These are phyloP conservation scores for Phytophthora sp. DNA, from an alignment of 352 stramenopile species.

Conservation along the genomic window DNA sequence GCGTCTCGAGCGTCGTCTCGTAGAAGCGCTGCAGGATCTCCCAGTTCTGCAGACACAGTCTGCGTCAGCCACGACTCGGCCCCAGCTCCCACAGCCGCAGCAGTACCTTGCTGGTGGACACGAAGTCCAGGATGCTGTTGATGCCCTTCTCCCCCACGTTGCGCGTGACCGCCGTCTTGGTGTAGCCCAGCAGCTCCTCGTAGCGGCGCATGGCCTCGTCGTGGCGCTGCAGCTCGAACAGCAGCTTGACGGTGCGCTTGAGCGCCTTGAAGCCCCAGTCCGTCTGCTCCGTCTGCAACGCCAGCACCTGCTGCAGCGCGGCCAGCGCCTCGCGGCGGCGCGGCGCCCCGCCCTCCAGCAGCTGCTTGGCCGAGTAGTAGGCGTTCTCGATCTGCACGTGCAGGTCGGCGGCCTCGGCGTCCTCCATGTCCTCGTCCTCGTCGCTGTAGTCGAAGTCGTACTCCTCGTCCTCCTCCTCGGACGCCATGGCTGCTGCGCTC, in stretches of 20 bases:
- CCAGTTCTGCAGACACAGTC: slow-evolving; percentile 60
- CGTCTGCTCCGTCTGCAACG: slow-evolving; percentile 57
- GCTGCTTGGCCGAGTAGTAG: slow-evolving; percentile 93
- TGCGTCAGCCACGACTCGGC: neutral
- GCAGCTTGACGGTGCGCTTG: slow-evolving; percentile 95
- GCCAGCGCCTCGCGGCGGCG: slow-evolving; percentile 45
- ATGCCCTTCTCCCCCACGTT: slow-evolving; percentile 96
- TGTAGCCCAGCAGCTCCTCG: slow-evolving; percentile 90
- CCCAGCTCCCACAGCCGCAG: neutral
- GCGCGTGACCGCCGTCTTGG: slow-evolving; percentile 87
- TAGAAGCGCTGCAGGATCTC: slow-evolving; percentile 87
- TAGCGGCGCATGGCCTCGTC: slow-evolving; percentile 86
- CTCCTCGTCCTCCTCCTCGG: slow-evolving; percentile 66
- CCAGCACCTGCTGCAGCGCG: slow-evolving; percentile 61
- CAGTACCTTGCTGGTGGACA: slow-evolving; percentile 82
- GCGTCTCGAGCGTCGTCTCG: slow-evolving; percentile 85
- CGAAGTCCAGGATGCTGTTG: slow-evolving; percentile 95
- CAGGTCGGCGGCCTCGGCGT: slow-evolving; percentile 67
- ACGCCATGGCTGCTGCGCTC: slow-evolving; percentile 47
- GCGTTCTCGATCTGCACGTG: slow-evolving; percentile 94
- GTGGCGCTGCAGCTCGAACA: slow-evolving; percentile 79
- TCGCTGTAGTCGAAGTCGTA: slow-evolving; percentile 94
- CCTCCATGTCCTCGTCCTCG: slow-evolving; percentile 91
- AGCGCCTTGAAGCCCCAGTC: slow-evolving; percentile 95
- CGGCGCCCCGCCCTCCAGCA: slow-evolving; percentile 64